Conservation (phyloP, 2,329 filamentous ascomycete genomes). For the Trichoderma koningii region DNA sequence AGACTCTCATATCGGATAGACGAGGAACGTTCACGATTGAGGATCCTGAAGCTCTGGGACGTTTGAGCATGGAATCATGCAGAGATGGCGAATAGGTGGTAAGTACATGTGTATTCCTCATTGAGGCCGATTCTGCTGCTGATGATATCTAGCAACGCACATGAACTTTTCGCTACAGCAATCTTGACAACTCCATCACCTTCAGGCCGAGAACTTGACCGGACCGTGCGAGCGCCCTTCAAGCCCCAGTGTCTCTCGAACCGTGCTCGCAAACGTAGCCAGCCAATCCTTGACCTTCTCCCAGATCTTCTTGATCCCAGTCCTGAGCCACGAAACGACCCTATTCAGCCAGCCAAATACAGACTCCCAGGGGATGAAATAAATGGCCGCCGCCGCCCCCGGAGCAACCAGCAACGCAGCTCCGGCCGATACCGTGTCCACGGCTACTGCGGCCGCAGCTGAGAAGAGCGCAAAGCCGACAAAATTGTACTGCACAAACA, state of each 20-base stretch:
- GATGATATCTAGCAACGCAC: not conserved
- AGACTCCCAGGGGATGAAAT: constrained; percentile 1
- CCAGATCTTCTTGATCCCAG: not conserved
- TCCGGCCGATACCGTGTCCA: not conserved
- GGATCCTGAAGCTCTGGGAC: constrained; percentile 2
- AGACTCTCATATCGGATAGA: too few species aligned
- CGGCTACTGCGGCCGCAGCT: not conserved
- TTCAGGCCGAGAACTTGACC: not conserved
- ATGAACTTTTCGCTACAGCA: not conserved
- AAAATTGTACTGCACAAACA: not conserved
- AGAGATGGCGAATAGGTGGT: constrained; percentile 11
- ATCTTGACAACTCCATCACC: not conserved
- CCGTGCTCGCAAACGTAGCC: not conserved
- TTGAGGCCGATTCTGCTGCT: not conserved
- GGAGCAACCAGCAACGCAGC: not conserved
- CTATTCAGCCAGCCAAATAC: not conserved
- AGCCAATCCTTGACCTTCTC: constrained; percentile 7
- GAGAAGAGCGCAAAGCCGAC: not conserved
- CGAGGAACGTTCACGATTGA: not conserved
- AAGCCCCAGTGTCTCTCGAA: not conserved
- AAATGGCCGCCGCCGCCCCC: not conserved
- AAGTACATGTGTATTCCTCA: not conserved
- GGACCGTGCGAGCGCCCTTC: not conserved
- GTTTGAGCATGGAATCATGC: not conserved
- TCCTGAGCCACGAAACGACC: not conserved